Conservation (phyloP, 1,139 yeast genomes). For the Hyphopichia khmerensis region DNA sequence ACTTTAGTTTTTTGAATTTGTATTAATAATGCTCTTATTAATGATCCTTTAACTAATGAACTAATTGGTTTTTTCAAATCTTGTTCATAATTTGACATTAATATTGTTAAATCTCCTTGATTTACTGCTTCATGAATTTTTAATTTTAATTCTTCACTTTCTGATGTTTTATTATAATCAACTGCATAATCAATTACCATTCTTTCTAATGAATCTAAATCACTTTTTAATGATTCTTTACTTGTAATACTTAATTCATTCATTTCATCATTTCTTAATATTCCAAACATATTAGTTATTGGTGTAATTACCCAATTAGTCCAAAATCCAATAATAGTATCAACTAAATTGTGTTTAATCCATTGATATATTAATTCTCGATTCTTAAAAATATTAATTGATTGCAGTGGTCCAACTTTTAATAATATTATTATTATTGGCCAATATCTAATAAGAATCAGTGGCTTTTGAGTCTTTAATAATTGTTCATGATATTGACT, state of each 20-base stretch:
- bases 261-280: constrained; percentile 77
- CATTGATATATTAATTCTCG: constrained; percentile 5
- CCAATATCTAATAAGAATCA: constrained; percentile 63
- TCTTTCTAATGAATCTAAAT: constrained; percentile 75
- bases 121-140: constrained; percentile 45
- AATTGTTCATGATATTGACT: constrained; percentile 4
- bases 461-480: constrained; percentile 41
- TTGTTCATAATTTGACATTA: constrained; percentile 76
- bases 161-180: constrained; percentile 34
- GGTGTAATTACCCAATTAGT: constrained; percentile 85
- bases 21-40: constrained; percentile 74
- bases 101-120: constrained; percentile 74
- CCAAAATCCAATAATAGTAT: constrained; percentile 52
- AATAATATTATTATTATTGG: constrained; percentile 43
- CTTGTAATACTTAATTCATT: constrained; percentile 75
- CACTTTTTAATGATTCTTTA: constrained; percentile 75
- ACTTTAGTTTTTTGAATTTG: constrained; percentile 95
- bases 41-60: constrained; percentile 63
- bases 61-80: constrained; percentile 72
- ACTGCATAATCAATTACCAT: constrained; percentile 79
- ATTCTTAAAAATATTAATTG: constrained; percentile 23
- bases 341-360: constrained; percentile 3
- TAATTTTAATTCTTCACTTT: constrained; percentile 17
- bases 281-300: constrained; percentile 66
- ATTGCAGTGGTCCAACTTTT: constrained; percentile 52